These are phyloP conservation scores for Ochetophila trinervis DNA, from an alignment of 306 rosid species.

Conservation along the genomic window DNA sequence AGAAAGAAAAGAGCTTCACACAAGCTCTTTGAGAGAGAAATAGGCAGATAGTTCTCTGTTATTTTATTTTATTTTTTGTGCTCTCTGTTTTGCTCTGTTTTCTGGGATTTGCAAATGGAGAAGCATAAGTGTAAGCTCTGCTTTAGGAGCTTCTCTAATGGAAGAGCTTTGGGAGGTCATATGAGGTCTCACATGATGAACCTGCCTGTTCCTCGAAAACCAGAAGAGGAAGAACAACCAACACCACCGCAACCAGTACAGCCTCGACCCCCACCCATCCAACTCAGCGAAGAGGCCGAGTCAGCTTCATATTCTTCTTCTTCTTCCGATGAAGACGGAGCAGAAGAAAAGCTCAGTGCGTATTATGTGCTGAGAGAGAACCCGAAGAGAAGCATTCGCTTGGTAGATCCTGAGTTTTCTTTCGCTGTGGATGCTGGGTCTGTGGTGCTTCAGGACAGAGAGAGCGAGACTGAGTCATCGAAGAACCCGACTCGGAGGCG, in stretches of 20 bases:
- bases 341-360: constrained; percentile 35
- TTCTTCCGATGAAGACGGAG: constrained; percentile 31
- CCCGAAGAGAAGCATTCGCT: constrained; percentile 56
- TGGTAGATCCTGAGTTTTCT: constrained; percentile 72
- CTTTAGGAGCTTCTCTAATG: constrained; percentile 69
- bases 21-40: not conserved
- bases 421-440: constrained; percentile 51
- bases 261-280: not conserved
- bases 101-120: constrained; percentile 47
- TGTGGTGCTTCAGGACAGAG: constrained; percentile 68
- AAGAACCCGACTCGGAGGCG: constrained; percentile 62
- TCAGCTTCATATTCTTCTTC: constrained; percentile 45
- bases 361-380: constrained; percentile 60
- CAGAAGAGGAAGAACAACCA: constrained; percentile 16
- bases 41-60: constrained; percentile 15
- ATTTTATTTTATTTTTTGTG: no score
- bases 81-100: not conserved
- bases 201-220: constrained; percentile 54
- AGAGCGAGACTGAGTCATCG: constrained; percentile 84
- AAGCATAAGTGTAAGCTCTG: constrained; percentile 80
- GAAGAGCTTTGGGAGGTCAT: constrained; percentile 95
- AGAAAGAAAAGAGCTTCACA: constrained; percentile 14
- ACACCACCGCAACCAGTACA: not conserved
- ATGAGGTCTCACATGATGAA: constrained; percentile 97
- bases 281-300: constrained; percentile 51